Base-by-base conservation (phyloP, 176 grass and related monocot species). In the Juncus inflexus region DNA sequence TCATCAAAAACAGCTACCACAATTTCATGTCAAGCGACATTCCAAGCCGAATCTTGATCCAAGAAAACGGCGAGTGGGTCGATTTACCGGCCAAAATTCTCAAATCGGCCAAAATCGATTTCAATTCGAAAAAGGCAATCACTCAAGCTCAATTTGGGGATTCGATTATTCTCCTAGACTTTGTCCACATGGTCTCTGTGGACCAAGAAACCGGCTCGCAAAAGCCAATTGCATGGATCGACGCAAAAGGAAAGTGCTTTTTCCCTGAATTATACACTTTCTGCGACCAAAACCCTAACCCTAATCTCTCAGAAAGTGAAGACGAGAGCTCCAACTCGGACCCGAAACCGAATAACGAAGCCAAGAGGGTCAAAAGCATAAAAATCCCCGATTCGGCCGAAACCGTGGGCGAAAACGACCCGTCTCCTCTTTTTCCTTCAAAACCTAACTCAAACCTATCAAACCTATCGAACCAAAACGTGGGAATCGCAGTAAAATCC, bases 201-300 rank as follows among this genome's bases (percentile, higher is more conserved):
- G 71, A 86, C 52, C 67, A 59, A 1, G 77, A 73, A 81, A 84
- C 82, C 7, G 94, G 85, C 14, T 42, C 81, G 35, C 79, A 86
- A 52, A 99, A 70, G 36, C 88, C 88, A 0, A 75, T 99, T 58
- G 94, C 83, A 70, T 99, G 94, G 94, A 84, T 92, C 72, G 94
- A 92, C 80, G 80, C 77, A 35, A 74, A 77, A 66, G 85, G 64
- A 55, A 92, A 83, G 72, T 56, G 42, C 4, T 99, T 79, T 70
- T 84, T 92, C 64, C 94, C 94, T 2, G 95, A 86, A 74, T 77
- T 71, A 42, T 70, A 89, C 40, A 9, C 78, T 55, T 56, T 35
- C 51, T 79, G 61, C 52, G 67, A 75, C 57, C 84, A 67, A 71
- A 79, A 80, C 67, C 39, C 12, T 11, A 55, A 60, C 38, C 58